Evolutionary conservation across 805 yeast species (phyloP).

Genomic region (Saccharomycodes ludwigii): DNA sequence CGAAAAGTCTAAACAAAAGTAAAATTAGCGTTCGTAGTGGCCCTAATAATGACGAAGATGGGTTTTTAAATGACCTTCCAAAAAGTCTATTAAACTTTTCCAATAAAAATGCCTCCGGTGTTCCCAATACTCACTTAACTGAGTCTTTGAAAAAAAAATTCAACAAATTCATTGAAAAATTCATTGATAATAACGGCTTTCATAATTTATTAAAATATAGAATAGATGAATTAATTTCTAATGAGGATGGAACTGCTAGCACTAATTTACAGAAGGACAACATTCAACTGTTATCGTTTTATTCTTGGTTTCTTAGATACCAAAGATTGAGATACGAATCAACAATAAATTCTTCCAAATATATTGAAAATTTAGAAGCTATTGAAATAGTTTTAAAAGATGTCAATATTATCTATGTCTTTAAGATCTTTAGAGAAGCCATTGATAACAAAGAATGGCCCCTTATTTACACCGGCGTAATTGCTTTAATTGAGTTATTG

Average conservation of each 20-base stretch:
- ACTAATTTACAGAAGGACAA: constrained; percentile 4
- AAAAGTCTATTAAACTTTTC: constrained; percentile 16
- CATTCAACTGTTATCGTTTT: constrained; percentile 41
- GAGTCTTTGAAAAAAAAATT: constrained; percentile 23
- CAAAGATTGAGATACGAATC: constrained; percentile 30
- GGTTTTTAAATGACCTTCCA: constrained; percentile 22
- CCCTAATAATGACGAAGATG: constrained; percentile 21
- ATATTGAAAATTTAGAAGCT: constrained; percentile 23
- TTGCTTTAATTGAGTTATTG: constrained; percentile 53
- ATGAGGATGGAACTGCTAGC: constrained; percentile 21
- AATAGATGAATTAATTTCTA: constrained; percentile 34
- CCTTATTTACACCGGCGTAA: constrained; percentile 57
- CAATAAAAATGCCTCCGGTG: not conserved
- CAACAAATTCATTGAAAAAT: constrained; percentile 38
- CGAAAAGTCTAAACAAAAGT: constrained; percentile 52
- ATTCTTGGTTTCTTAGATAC: constrained; percentile 67
- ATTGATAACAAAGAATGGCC: constrained; percentile 36
- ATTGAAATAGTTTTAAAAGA: constrained; percentile 50
- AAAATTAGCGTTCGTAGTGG: too few relatives aligned
- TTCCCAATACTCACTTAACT: constrained; percentile 17
- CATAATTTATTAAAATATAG: constrained; percentile 48
- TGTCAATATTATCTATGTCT: constrained; percentile 42
- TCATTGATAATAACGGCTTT: constrained; percentile 57
- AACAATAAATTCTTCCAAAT: not conserved
- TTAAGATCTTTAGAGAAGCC: constrained; percentile 27